Conservation (phyloP, 75 land plant species). For the Picea glauca region DNA sequence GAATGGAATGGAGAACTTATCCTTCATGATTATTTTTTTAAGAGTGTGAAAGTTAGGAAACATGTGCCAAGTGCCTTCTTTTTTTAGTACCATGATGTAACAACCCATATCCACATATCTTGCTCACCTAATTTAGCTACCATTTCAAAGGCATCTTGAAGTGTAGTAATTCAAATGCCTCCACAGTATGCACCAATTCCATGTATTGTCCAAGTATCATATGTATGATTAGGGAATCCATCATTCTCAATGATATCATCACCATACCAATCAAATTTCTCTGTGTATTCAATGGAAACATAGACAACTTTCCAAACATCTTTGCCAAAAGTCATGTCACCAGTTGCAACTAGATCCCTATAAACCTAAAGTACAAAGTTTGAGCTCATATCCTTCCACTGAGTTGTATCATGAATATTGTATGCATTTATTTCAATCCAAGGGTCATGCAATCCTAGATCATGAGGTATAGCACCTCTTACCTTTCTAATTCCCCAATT, state of each 20-base stretch:
- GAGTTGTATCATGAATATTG: slow-evolving; percentile 92
- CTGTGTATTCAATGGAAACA: slow-evolving; percentile 91
- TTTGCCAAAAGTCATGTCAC: slow-evolving; percentile 71
- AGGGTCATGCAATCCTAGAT: slow-evolving; percentile 93
- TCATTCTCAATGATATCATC: slow-evolving; percentile 95
- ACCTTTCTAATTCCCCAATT: slow-evolving; percentile 84
- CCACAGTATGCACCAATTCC: slow-evolving; percentile 98
- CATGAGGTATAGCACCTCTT: slow-evolving; percentile 93
- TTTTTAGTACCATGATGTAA: too few relatives aligned
- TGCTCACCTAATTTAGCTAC: slow-evolving; percentile 54
- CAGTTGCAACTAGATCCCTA: slow-evolving; percentile 87
- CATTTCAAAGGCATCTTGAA: slow-evolving; percentile 93
- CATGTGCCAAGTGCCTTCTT: too few relatives aligned
- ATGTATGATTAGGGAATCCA: slow-evolving; percentile 96
- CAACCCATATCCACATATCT: slow-evolving; percentile 31
- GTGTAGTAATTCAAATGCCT: slow-evolving; percentile 89
- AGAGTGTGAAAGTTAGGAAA: too few relatives aligned
- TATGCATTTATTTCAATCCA: slow-evolving; percentile 98
- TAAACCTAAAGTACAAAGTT: slow-evolving; percentile 96
- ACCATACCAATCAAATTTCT: slow-evolving; percentile 81
- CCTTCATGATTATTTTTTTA: too few relatives aligned
- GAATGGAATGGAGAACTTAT: too few relatives aligned
- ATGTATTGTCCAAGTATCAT: slow-evolving; percentile 96
- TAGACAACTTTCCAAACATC: slow-evolving; percentile 84
- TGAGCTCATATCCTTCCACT: slow-evolving; percentile 91